These are phyloP conservation scores for Hanseniaspora uvarum DNA, from an alignment of 1,139 yeast species.

Conservation along the genomic window DNA sequence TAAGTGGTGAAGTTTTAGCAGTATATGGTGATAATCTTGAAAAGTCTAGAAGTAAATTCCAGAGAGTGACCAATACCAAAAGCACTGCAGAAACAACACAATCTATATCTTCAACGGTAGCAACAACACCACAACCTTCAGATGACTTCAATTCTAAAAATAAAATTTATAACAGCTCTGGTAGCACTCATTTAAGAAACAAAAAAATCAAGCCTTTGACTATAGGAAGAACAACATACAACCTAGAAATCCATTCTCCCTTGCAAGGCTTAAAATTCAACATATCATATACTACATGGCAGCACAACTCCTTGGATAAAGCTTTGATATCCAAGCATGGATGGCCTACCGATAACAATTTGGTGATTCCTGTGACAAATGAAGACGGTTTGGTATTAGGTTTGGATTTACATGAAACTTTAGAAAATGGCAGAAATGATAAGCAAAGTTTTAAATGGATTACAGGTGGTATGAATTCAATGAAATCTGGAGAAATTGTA, in stretches of 20 bases:
- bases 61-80: conserved; percentile 15
- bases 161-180: background rate
- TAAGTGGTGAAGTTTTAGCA: conserved; percentile 65
- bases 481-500: conserved; percentile 15
- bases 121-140: conserved; percentile 2
- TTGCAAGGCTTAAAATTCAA: conserved; percentile 67
- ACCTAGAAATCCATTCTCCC: conserved; percentile 49
- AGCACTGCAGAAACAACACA: background rate
- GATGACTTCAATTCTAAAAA: background rate
- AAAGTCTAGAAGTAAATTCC: conserved; percentile 22
- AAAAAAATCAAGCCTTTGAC: conserved; percentile 23
- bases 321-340: conserved; percentile 48
- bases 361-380: conserved; percentile 48
- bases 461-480: conserved; percentile 28
- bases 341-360: conserved; percentile 49
- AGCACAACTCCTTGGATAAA: conserved; percentile 75
- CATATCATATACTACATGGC: conserved; percentile 84
- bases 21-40: conserved; percentile 47
- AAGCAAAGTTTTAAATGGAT: conserved; percentile 71
- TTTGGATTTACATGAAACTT: conserved; percentile 29
- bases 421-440: conserved; percentile 15
- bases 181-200: conserved; percentile 18
- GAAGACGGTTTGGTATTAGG: conserved; percentile 68
- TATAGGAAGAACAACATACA: conserved; percentile 42
- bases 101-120: background rate